These are phyloP conservation scores for Waltergamsia citrina DNA, from an alignment of 2,329 filamentous ascomycete species.

Conservation along the genomic window DNA sequence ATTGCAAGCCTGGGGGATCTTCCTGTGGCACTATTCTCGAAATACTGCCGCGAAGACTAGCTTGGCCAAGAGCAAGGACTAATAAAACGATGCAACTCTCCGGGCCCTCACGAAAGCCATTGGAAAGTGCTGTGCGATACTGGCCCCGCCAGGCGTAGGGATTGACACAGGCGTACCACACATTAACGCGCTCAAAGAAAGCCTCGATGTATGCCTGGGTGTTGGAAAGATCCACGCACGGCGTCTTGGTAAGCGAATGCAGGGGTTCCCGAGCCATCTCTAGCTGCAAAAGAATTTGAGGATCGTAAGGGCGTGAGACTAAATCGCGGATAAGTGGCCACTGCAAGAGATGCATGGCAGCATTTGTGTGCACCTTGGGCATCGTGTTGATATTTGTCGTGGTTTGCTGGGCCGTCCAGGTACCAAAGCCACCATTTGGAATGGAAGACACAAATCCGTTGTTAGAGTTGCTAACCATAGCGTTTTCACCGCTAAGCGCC, in stretches of 20 bases:
- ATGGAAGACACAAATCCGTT: slow-evolving; percentile 44
- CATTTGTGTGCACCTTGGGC: slow-evolving; percentile 77
- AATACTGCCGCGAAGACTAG: slow-evolving; percentile 67
- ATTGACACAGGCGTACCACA: slow-evolving; percentile 82
- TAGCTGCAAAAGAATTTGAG: slow-evolving; percentile 70
- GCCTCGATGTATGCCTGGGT: slow-evolving; percentile 67
- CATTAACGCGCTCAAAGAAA: slow-evolving; percentile 72
- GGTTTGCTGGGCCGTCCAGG: slow-evolving; percentile 51
- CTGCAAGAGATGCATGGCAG: slow-evolving; percentile 67
- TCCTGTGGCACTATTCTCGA: slow-evolving; percentile 59
- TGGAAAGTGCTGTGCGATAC: slow-evolving; percentile 65
- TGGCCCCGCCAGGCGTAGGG: slow-evolving; percentile 71
- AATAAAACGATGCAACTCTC: slow-evolving; percentile 77
- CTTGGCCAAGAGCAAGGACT: slow-evolving; percentile 68
- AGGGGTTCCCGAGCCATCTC: slow-evolving; percentile 75
- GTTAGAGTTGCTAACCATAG: slow-evolving; percentile 33
- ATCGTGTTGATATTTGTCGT: slow-evolving; percentile 68
- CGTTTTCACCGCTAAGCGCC: slow-evolving; percentile 45
- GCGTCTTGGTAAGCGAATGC: slow-evolving; percentile 53
- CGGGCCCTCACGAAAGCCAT: slow-evolving; percentile 67
- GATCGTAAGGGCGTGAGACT: slow-evolving; percentile 68
- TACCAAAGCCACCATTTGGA: slow-evolving; percentile 58
- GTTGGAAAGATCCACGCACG: slow-evolving; percentile 63
- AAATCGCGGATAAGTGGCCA: slow-evolving; percentile 75
- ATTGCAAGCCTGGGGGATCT: slow-evolving; percentile 66